Evolutionary conservation across 179 eudicot species (phyloP).

Genomic region (Vitellaria paradoxa): DNA sequence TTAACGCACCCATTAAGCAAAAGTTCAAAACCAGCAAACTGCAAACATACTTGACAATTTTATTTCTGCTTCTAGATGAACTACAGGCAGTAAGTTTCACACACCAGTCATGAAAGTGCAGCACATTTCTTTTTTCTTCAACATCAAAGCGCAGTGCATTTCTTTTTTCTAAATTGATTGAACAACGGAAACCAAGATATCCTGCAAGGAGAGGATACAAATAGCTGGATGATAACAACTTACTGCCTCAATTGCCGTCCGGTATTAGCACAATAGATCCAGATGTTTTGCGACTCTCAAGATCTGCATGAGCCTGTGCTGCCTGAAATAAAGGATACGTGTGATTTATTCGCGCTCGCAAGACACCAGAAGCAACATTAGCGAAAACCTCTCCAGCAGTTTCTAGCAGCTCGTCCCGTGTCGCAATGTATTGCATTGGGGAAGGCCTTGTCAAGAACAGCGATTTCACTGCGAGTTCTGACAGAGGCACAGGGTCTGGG

Average conservation of each 20-base stretch:
- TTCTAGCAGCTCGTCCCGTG: constrained; percentile 70
- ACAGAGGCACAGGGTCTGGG: constrained; percentile 70
- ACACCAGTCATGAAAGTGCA: no score
- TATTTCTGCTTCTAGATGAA: no score
- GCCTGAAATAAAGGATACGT: constrained; percentile 74
- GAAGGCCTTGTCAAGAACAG: constrained; percentile 69
- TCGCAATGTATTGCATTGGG: constrained; percentile 46
- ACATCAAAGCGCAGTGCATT: no score
- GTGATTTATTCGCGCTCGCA: constrained; percentile 67
- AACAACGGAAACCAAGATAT: no score
- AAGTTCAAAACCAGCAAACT: no score
- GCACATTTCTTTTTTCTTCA: no score
- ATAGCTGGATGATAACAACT: no score
- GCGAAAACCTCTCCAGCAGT: constrained; percentile 70
- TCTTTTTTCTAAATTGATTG: no score
- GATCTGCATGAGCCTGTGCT: constrained; percentile 76
- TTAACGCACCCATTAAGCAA: no score
- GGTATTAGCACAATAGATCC: constrained; percentile 90
- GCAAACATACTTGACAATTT: no score
- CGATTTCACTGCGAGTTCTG: constrained; percentile 71
- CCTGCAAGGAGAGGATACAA: no score
- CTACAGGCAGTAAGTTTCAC: no score
- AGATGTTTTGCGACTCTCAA: constrained; percentile 66
- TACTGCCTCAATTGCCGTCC: constrained; percentile 27
- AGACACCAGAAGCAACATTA: constrained; percentile 54